Conservation (phyloP, 2,329 filamentous ascomycete species). For the Penicillium nordicum region DNA sequence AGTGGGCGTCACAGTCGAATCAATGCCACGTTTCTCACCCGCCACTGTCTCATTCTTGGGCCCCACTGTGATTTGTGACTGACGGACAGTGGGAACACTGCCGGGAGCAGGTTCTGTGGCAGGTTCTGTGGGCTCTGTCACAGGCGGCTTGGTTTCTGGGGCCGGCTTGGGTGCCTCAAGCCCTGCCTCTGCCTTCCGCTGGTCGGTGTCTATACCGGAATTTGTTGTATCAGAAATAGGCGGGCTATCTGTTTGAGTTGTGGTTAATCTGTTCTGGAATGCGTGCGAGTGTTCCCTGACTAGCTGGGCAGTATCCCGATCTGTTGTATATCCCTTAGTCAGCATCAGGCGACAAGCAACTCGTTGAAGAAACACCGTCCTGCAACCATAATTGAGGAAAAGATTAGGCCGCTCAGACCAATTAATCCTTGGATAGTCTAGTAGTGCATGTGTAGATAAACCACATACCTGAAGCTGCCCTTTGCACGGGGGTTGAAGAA, state of each 20-base stretch:
- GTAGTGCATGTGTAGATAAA: neutral
- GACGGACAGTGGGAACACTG: conserved; percentile 5
- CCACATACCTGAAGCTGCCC: conserved; percentile 23
- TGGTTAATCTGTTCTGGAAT: conserved; percentile 14
- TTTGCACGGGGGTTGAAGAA: conserved; percentile 14
- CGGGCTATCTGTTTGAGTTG: conserved; percentile 14
- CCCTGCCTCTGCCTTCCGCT: neutral
- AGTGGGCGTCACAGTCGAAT: conserved; percentile 8
- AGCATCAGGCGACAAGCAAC: conserved; percentile 7
- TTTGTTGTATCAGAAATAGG: neutral
- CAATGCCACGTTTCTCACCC: conserved; percentile 22
- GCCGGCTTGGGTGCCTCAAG: conserved; percentile 5
- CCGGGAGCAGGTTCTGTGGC: conserved; percentile 1
- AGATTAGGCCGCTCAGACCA: neutral
- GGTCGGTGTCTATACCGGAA: neutral
- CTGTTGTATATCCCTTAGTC: conserved; percentile 16
- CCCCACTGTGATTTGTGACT: conserved; percentile 8
- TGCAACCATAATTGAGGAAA: neutral
- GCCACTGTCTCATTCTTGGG: conserved; percentile 6
- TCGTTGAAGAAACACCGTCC: neutral
- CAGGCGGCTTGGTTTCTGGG: conserved; percentile 9
- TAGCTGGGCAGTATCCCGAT: conserved; percentile 6
- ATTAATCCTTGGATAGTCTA: neutral
- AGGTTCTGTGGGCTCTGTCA: conserved; percentile 3
- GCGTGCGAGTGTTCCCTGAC: conserved; percentile 13